These are phyloP conservation scores for Cryomyces antarcticus DNA, from an alignment of 495 filamentous ascomycete species.

Conservation along the genomic window DNA sequence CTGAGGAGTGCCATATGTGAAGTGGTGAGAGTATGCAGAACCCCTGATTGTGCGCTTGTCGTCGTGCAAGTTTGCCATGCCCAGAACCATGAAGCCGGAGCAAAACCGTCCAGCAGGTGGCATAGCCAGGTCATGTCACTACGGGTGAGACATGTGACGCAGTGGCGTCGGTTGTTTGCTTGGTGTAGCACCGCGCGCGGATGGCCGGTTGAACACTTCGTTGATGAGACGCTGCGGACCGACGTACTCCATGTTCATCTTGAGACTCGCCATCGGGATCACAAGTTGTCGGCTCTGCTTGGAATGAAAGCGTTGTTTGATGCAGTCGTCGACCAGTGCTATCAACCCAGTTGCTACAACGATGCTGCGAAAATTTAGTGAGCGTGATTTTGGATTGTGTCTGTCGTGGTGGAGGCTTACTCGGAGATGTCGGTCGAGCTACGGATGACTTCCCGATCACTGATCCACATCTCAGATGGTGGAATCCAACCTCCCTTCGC, in stretches of 20 bases:
- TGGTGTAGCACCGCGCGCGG: conserved; percentile 2
- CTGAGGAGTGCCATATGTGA: too few species aligned
- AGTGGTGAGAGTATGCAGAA: too few species aligned
- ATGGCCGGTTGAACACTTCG: conserved; percentile 45
- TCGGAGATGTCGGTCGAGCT: conserved; percentile 67
- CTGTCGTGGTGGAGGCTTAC: conserved; percentile 37
- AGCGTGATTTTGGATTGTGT: background rate
- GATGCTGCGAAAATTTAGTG: conserved; percentile 33
- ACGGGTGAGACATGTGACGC: background rate
- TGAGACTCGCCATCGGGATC: conserved; percentile 33
- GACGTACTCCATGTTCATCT: conserved; percentile 34
- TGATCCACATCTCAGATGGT: conserved; percentile 76
- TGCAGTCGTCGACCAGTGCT: conserved; percentile 79
- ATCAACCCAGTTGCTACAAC: conserved; percentile 82
- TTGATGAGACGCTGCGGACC: conserved; percentile 56
- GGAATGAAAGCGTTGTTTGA: conserved; percentile 57
- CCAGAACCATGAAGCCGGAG: too few species aligned
- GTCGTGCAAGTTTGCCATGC: too few species aligned
- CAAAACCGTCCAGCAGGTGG: too few species aligned
- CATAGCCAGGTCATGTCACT: background rate
- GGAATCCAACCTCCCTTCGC: conserved; percentile 77
- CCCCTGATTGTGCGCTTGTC: too few species aligned
- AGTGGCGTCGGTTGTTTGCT: conserved; percentile 4
- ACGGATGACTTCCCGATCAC: conserved; percentile 44
- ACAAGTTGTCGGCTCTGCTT: conserved; percentile 37